Conservation (phyloP, 768 basidiomycete species). For the Leccinum variicolor region DNA sequence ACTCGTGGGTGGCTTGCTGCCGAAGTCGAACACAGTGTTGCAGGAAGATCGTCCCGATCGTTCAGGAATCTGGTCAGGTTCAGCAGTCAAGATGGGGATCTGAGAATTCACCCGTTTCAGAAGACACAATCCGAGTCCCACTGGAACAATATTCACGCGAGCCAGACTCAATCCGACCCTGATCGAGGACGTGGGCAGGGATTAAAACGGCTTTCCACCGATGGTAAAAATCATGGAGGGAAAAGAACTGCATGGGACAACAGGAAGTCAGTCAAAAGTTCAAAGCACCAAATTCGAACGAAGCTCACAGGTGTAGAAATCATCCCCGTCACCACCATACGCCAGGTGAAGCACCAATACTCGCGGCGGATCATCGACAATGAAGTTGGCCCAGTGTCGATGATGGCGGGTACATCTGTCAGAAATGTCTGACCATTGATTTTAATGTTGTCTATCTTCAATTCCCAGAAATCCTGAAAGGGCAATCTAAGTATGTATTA, state of each 20-base stretch:
- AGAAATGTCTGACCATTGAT: background rate
- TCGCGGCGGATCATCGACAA: background rate
- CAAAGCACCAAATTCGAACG: background rate
- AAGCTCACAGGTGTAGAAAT: background rate
- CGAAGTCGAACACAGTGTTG: background rate
- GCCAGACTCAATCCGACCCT: no score
- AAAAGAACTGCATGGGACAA: background rate
- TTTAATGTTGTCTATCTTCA: background rate
- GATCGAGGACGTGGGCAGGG: background rate
- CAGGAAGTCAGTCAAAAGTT: background rate
- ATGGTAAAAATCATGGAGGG: background rate
- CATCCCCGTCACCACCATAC: background rate
- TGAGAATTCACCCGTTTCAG: background rate
- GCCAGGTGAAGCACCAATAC: background rate
- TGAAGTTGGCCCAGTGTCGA: background rate
- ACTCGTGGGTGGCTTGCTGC: background rate
- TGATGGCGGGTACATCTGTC: background rate
- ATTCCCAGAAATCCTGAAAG: background rate
- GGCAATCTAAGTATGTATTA: background rate
- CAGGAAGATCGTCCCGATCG: background rate
- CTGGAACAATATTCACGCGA: no score
- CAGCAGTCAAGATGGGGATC: background rate
- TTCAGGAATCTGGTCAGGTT: background rate
- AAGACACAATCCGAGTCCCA: no score
- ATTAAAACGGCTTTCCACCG: background rate